phyloP scores from a whole-genome alignment of 768 basidiomycete genomes.

The Pleurotus salmoneostramineus region DNA sequence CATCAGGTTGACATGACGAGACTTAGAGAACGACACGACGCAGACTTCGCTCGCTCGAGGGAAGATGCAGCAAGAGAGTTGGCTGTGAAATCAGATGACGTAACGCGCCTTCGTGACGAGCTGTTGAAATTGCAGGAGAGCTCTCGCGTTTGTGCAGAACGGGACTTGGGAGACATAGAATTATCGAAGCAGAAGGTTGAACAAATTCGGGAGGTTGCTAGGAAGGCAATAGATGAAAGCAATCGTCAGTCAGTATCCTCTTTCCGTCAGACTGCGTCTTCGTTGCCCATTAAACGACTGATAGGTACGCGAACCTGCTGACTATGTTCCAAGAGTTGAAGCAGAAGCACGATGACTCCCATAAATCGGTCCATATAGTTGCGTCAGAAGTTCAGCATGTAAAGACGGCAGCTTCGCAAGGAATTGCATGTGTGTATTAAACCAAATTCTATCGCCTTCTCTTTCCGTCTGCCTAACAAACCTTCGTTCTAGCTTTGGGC shows the following conservation, averaged over 20 bases:
- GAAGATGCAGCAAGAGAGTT: not conserved
- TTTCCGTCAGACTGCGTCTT: too few relatives aligned
- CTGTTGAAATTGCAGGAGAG: not conserved
- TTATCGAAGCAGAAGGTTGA: constrained; percentile 5
- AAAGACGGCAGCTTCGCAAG: not conserved
- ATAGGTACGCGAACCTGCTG: constrained; percentile 8
- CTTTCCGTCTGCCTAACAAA: not conserved
- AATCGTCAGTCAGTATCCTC: constrained; percentile 1
- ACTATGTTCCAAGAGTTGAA: constrained; percentile 6
- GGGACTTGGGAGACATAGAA: not conserved
- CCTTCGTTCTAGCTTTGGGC: constrained; percentile 1
- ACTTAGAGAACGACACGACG: not conserved
- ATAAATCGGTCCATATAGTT: not conserved
- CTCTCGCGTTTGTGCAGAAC: not conserved
- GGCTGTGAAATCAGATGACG: not conserved
- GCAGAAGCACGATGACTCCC: not conserved
- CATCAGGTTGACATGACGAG: not conserved
- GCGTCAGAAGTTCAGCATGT: not conserved
- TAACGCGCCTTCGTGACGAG: not conserved
- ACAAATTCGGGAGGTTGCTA: constrained; percentile 1
- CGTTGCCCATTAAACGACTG: not conserved
- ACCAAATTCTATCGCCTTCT: not conserved
- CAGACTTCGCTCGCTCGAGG: not conserved
- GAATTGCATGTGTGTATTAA: constrained; percentile 4
- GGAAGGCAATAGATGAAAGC: constrained; percentile 7